phyloP scores from a whole-genome alignment of 1,284 basidiomycete genomes.

The Tetrapyrgos nigripes region DNA sequence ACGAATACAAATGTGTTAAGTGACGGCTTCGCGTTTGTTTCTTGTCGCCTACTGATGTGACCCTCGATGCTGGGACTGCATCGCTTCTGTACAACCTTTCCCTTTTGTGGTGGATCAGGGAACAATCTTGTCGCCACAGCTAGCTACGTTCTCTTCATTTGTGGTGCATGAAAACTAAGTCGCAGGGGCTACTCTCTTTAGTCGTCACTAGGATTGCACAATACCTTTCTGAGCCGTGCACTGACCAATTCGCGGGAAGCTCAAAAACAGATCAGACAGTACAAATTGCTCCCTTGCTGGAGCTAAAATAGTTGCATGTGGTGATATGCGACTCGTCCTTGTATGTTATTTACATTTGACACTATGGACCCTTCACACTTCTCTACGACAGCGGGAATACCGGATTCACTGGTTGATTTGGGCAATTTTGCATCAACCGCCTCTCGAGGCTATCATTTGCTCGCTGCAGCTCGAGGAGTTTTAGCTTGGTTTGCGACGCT shows the following conservation, averaged over 20 bases:
- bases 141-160: background rate
- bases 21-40: background rate
- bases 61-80: background rate
- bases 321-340: no score
- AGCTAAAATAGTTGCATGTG: no score
- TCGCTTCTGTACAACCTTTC: background rate
- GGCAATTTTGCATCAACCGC: constrained; percentile 6
- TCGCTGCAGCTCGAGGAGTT: constrained; percentile 69
- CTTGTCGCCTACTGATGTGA: background rate
- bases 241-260: background rate
- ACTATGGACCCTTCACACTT: background rate
- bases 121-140: background rate
- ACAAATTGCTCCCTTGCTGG: background rate
- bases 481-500: constrained; percentile 58
- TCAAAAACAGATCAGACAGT: background rate
- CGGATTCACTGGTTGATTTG: background rate
- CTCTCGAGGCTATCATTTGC: constrained; percentile 42
- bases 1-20: background rate
- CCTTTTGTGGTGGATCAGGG: background rate
- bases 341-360: no score
- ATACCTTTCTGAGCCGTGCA: background rate
- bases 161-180: background rate
- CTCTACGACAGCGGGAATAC: background rate
- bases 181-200: background rate
- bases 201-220: background rate